These are phyloP conservation scores for Chlorella sp. DNA, from an alignment of 139 green algal species.

Conservation along the genomic window DNA sequence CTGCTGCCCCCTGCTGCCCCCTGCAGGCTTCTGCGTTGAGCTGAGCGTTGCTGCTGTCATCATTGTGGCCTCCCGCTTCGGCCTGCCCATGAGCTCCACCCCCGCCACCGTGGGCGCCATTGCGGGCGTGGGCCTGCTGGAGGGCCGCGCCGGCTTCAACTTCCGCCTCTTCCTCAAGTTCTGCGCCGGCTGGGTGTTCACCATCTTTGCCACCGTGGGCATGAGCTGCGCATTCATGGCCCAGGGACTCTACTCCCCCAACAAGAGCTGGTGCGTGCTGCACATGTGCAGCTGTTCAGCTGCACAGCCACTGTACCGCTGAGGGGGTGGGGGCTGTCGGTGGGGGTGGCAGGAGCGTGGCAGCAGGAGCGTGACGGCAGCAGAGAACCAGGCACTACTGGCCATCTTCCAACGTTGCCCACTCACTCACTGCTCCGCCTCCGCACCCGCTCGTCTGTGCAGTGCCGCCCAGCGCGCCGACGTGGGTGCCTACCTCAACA, in stretches of 20 bases:
- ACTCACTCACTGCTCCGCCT: not conserved
- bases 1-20: too few relatives aligned
- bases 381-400: too few relatives aligned
- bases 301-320: too few relatives aligned
- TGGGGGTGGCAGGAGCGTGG: too few relatives aligned
- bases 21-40: constrained; percentile 69
- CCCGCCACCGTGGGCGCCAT: constrained; percentile 47
- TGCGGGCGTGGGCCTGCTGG: constrained; percentile 59
- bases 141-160: constrained; percentile 55
- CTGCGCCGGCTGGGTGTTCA: constrained; percentile 28
- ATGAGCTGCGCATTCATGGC: constrained; percentile 35
- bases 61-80: constrained; percentile 59
- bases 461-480: not conserved
- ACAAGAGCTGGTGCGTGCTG: not conserved
- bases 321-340: too few relatives aligned
- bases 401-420: too few relatives aligned
- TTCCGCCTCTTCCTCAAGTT: constrained; percentile 44
- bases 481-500: constrained; percentile 5
- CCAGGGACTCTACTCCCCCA: constrained; percentile 3
- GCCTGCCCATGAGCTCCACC: constrained; percentile 60
- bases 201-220: constrained; percentile 29
- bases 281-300: too few relatives aligned
- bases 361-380: too few relatives aligned
- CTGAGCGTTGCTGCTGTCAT: constrained; percentile 62
- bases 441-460: not conserved